Base-by-base conservation (phyloP, 768 basidiomycete genomes). In the Polyporus arcularius region DNA sequence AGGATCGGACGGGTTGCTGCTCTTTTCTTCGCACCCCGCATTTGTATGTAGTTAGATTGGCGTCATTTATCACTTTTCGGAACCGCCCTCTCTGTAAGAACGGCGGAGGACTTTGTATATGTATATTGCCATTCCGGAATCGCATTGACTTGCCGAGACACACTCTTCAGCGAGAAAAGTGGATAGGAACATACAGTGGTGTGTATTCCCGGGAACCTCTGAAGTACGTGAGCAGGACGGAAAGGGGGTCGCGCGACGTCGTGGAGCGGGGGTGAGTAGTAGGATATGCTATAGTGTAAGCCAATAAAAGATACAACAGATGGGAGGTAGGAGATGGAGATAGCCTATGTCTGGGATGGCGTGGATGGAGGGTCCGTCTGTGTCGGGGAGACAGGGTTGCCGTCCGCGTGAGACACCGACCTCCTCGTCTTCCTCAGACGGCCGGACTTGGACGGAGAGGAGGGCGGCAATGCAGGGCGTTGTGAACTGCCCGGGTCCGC, bases 361-460 rank as follows among this genome's bases (percentile, higher is more conserved):
- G 59, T 32, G 3, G 59, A 39, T 16, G 59, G 45, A 1, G 53
- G 11, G 35, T 35, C 26, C 4, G 57, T 39, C 49, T 45, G 43
- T 21, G 45, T 26, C 31, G 55, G 46, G 3, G 55, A 26, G n/a
- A 40, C 46, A n/a, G 54, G 52, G 31, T 58, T 39, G 28, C 57
- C 55, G n/a, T 61, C 61, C 35, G 61, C 53, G 8, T 62, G 65
- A 11, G 62, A 63, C 46, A 63, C 57, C 31, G 66, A 64, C 57
- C 41, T 41, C 57, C 55, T 18, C 55, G 58, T 64, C 63, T 61
- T 62, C 40, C 61, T 16, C 48, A 62, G 52, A 4, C 61, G 57
- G 41, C 43, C 56, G 43, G 56, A 58, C 57, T 62, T 62, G 51
- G 47, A 50, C 21, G 61, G 57, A 40, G 57, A 53, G 16, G 61